Base-by-base conservation (phyloP, 2,329 filamentous ascomycete genomes). In the Pestalotiopsis sp. region DNA sequence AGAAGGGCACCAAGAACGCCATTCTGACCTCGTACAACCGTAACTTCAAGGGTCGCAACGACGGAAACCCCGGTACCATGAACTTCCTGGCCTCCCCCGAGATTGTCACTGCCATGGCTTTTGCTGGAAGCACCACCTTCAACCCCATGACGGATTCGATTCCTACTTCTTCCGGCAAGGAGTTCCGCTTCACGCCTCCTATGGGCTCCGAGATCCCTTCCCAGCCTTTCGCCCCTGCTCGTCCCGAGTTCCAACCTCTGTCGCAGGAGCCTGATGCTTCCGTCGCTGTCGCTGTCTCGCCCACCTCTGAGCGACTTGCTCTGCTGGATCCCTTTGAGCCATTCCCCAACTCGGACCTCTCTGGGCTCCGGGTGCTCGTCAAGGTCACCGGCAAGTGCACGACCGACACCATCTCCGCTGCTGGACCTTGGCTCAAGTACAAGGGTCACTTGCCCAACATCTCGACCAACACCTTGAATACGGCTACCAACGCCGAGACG, bases 401-500 rank as follows among this genome's bases (percentile, higher is more conserved):
- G 68, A 99, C 96, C 58, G 96, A 99, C 82, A 98, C 96, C 75
- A 99, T 99, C 82, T 98, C 95, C 49, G 95, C 95, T 41, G 95
- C 95, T 1, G 95, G 95, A 5, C 95, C 95, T 17, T 98, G 95
- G 95, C 89, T 99, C 74, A 98, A 98, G 83, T 99, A 98, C 90
- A 98, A 98, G 87, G 96, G 96, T 71, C 96, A 99, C 82, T 89
- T 99, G 71, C 94, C 96, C 80, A 99, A 99, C 86, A 99, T 99
- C 81, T 93, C 91, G 75, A 94, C 94, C 78, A 99, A 99, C 88
- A 99, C 96, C 2, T 90, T 99, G 73, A 98, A 98, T 82, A 96
- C 94, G 66, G 96, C 96, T 70, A 87, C 95, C 78, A 98, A 98
- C 81, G 94, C 93, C 58, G 93, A 93, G 71, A 99, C 95, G 0